Percentiles rank a stretch among this genome's conserved stretches.
Evolutionary conservation across 1,284 basidiomycete genomes (phyloP).

Genomic region (Leccinum griseonigrum): DNA sequence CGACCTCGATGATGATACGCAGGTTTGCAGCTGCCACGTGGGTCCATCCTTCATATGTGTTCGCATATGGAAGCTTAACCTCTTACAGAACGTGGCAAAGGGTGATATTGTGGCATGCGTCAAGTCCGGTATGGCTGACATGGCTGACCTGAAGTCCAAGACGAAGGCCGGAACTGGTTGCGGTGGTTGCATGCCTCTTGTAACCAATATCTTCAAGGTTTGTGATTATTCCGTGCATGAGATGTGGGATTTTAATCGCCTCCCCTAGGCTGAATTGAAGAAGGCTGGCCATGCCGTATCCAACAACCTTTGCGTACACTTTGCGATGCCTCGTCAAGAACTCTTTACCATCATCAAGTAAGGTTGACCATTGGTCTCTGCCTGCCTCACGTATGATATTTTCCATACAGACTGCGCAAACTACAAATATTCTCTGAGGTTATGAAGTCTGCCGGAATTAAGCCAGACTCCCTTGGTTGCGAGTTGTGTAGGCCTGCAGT

Average conservation of each 20-base stretch:
- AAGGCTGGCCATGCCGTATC: constrained; percentile 61
- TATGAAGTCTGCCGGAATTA: constrained; percentile 52
- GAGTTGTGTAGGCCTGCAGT: constrained; percentile 75
- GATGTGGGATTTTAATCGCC: not conserved
- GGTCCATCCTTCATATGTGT: constrained; percentile 2
- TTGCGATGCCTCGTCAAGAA: constrained; percentile 66
- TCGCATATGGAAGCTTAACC: not conserved
- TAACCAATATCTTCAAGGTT: constrained; percentile 50
- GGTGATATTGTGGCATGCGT: constrained; percentile 56
- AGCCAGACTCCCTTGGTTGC: constrained; percentile 58
- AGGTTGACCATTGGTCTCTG: not conserved
- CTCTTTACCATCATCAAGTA: constrained; percentile 66
- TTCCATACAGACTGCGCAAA: constrained; percentile 50
- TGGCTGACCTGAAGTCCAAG: constrained; percentile 61
- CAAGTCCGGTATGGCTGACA: constrained; percentile 48
- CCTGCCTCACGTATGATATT: not conserved
- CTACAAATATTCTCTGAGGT: constrained; percentile 57
- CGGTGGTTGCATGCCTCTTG: constrained; percentile 67
- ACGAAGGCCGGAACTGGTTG: constrained; percentile 77
- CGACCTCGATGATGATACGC: constrained; percentile 70
- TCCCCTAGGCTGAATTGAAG: constrained; percentile 60
- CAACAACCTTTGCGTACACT: constrained; percentile 69
- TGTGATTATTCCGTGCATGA: not conserved
- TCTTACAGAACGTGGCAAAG: constrained; percentile 58
- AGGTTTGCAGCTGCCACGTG: constrained; percentile 68